A percentile compares a stretch with the other conserved stretches of the same genome.
Evolutionary conservation across 1,284 basidiomycete species (phyloP).

Genomic region (Sanguinoderma infundibulare): DNA sequence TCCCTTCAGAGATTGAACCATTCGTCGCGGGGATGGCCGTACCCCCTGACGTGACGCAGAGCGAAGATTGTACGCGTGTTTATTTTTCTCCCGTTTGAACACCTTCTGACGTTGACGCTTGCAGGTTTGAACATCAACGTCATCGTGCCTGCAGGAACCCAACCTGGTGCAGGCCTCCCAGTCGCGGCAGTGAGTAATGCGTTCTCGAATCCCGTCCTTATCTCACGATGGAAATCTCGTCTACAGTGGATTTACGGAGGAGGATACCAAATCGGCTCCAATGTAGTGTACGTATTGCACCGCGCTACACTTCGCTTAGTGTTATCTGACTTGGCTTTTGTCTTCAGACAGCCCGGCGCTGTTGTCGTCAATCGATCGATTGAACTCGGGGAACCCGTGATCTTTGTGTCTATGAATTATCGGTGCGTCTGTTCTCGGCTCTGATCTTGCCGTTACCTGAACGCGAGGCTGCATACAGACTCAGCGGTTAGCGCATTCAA

Average conservation of each 20-base stretch:
- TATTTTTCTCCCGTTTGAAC: not conserved
- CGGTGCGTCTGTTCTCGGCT: slow-evolving; percentile 15
- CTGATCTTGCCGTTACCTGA: not conserved
- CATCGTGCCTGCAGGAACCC: slow-evolving; percentile 48
- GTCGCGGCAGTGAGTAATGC: slow-evolving; percentile 37
- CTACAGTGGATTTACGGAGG: slow-evolving; percentile 36
- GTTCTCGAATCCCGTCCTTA: too few relatives aligned
- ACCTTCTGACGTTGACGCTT: slow-evolving; percentile 2
- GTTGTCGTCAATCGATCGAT: slow-evolving; percentile 40
- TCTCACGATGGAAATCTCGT: not conserved
- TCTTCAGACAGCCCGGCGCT: slow-evolving; percentile 22
- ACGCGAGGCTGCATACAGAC: not conserved
- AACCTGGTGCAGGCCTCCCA: slow-evolving; percentile 40
- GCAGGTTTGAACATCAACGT: slow-evolving; percentile 64
- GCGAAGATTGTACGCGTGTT: slow-evolving; percentile 51
- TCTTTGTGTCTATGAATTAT: slow-evolving; percentile 41
- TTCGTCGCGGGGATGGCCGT: slow-evolving; percentile 42
- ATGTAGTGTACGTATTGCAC: slow-evolving; percentile 19
- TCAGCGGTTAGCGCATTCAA: slow-evolving; percentile 3
- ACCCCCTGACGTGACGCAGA: slow-evolving; percentile 32
- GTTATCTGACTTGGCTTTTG: not conserved
- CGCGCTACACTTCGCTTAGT: not conserved
- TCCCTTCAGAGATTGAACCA: slow-evolving; percentile 39
- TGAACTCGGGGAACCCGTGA: slow-evolving; percentile 37
- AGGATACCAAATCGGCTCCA: slow-evolving; percentile 26